Percentiles rank a stretch among this genome's conserved stretches.
Evolutionary conservation across 768 basidiomycete genomes (phyloP).

Genomic region (Chalciporus pseudorubinellus): DNA sequence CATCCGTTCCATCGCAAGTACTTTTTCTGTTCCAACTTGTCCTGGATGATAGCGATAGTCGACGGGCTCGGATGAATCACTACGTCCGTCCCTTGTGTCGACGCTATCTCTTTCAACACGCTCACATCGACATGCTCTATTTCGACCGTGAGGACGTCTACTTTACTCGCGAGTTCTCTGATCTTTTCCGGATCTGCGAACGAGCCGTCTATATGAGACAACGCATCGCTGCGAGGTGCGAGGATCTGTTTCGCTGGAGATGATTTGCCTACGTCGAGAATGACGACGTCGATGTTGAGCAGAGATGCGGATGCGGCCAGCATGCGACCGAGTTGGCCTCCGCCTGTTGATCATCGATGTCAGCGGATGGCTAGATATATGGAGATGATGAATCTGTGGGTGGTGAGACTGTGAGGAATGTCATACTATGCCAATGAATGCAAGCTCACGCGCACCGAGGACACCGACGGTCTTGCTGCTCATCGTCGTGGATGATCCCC

Average conservation of each 20-base stretch:
- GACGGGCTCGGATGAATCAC: constrained; percentile 72
- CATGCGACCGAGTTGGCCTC: constrained; percentile 98
- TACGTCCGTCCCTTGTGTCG: constrained; percentile 27
- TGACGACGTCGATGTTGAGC: constrained; percentile 76
- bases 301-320: constrained; percentile 86
- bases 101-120: constrained; percentile 53
- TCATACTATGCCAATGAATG: neutral
- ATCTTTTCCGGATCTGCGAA: constrained; percentile 83
- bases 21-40: constrained; percentile 65
- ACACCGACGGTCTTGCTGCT: constrained; percentile 27
- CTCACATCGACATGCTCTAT: constrained; percentile 92
- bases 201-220: constrained; percentile 80
- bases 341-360: constrained; percentile 51
- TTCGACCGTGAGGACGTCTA: constrained; percentile 90
- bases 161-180: constrained; percentile 70
- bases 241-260: constrained; percentile 90
- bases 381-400: constrained; percentile 7
- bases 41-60: constrained; percentile 84
- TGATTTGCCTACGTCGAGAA: constrained; percentile 80
- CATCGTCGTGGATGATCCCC: constrained; percentile 14
- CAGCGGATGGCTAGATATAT: neutral
- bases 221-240: constrained; percentile 45
- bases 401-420: constrained; percentile 9
- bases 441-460: constrained; percentile 30
- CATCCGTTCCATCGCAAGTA: constrained; percentile 50